These are phyloP conservation scores for Gossypium trilobum DNA, from an alignment of 441 rosid genomes.

Conservation along the genomic window DNA sequence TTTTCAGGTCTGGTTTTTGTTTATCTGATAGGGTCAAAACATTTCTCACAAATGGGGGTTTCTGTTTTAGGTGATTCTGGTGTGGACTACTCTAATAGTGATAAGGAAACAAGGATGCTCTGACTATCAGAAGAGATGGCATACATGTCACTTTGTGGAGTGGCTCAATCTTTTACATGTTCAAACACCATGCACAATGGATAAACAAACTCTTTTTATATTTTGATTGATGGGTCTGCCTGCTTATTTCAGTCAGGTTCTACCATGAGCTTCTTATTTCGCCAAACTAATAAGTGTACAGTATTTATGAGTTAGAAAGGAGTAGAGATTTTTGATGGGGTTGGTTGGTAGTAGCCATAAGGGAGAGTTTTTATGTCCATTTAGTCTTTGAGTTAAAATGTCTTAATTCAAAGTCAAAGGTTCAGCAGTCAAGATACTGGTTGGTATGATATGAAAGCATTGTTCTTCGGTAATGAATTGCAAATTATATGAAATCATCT, in stretches of 20 bases:
- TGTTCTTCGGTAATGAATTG: background rate
- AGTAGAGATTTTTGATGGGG: background rate
- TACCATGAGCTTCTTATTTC: conserved; percentile 18
- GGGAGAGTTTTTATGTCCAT: conserved; percentile 4
- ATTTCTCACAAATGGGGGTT: conserved; percentile 2
- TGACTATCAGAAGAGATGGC: conserved; percentile 24
- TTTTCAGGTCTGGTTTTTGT: background rate
- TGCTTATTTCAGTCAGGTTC: conserved; percentile 29
- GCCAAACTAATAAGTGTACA: conserved; percentile 16
- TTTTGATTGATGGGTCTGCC: conserved; percentile 18
- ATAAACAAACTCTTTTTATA: conserved; percentile 4
- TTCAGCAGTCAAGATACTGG: background rate
- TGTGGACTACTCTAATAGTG: conserved; percentile 37
- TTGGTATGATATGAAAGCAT: background rate
- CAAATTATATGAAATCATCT: background rate
- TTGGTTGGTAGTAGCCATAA: background rate
- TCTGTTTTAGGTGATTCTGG: conserved; percentile 52
- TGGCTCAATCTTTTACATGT: conserved; percentile 9
- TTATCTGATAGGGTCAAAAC: background rate
- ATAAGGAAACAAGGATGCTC: conserved; percentile 18
- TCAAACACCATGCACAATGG: background rate
- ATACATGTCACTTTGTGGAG: conserved; percentile 22
- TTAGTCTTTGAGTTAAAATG: background rate
- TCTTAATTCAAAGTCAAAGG: background rate
- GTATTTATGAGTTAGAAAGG: conserved; percentile 2